Evolutionary conservation across 1,284 basidiomycete genomes (phyloP), one percentile per base, ranked within the genome.

Genomic region (Ceratobasidium theobromae): DNA sequence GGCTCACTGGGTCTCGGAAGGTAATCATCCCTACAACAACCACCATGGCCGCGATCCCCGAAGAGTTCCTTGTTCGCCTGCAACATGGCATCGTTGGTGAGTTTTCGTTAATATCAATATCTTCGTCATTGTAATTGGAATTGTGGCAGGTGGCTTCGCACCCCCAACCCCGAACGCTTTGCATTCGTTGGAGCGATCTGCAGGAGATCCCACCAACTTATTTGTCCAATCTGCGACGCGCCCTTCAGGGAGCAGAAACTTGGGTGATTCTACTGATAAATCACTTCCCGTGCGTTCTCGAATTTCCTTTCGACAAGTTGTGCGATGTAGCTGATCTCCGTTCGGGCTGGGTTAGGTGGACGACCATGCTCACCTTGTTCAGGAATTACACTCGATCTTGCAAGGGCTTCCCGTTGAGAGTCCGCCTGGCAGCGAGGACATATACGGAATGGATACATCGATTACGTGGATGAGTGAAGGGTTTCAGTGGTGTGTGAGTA

Each of bases 361-460:
- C 30, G 65, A 51, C 18, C 53, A 55, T 30, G 43, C 40, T 21
- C 71, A 72, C 0, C 80, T 85, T 49, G 74, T 90, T 65, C 76
- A 79, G 18, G 82, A 86, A 72, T 79, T 90, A 18, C 76, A 85
- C 51, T 55, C 27, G 3, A 86, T 89, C 73, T 75, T 91, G 54
- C 83, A 82, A 73, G 69, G 72, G 1, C 71, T 88, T 65, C 83
- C 86, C 40, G 81, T 76, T 1, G 88, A 89, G 73, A 71, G 74
- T 1, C 85, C 84, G 1, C 81, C 82, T 0, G 86, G 85, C 1
- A 83, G 80, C 65, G 75, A 86, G 71, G 88, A 90, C 71, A 85
- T 89, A 65, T 91, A 91, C 71, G 85, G 84, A 0, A 67, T 84
- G 69, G 80, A 89, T 73, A 87, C 80, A 14, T 84, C 85, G 73